Base-by-base conservation (phyloP, 441 rosid species). In the Heliophila coronopifolia region DNA sequence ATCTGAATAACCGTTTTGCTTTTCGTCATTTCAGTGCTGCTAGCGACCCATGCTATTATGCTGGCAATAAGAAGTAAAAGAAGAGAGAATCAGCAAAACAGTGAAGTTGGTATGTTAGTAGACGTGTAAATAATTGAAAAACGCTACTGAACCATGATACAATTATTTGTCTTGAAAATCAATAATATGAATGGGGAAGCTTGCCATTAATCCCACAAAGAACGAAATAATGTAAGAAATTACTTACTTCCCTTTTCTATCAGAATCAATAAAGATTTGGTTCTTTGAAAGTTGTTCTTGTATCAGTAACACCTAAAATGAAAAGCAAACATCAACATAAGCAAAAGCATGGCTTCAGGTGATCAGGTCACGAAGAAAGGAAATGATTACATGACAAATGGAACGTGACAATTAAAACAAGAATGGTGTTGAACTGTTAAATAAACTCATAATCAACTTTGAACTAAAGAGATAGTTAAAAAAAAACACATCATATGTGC, bases 261-360 rank as follows among this genome's bases (percentile, higher is more conserved):
- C 93, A n/a, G 76, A 79, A 56, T 83, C 98, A 63, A 91, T 81
- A 54, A 87, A 87, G 59, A 91, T 85, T 65, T 96, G 79, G 46
- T 91, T 91, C 75, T 87, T 87, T 6, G 96, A 91, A 66, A 91
- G 92, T 57, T 91, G 98, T 67, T 91, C 95, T 71, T 87, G 96
- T 57, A 91, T 91, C 71, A 87, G 66, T 58, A 91, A 55, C 54
- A 91, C 98, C 98, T 91, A 74, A 63, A 72, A 73, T 38, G 55
- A n/a, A 74, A 27, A 28, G 28, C 17, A 50, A 64, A 62, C 32
- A 41, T 33, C 39, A 49, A 55, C 30, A 32, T 22, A 40, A 6
- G 28, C 40, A 50, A 30, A 25, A 33, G 10, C 32, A 38, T 30
- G 18, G 12, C 24, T 26, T 55, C 46, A 33, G n/a, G 16, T 46